These are phyloP conservation scores for Ustilago hordei DNA, from an alignment of 1,284 basidiomycete species.

Conservation along the genomic window DNA sequence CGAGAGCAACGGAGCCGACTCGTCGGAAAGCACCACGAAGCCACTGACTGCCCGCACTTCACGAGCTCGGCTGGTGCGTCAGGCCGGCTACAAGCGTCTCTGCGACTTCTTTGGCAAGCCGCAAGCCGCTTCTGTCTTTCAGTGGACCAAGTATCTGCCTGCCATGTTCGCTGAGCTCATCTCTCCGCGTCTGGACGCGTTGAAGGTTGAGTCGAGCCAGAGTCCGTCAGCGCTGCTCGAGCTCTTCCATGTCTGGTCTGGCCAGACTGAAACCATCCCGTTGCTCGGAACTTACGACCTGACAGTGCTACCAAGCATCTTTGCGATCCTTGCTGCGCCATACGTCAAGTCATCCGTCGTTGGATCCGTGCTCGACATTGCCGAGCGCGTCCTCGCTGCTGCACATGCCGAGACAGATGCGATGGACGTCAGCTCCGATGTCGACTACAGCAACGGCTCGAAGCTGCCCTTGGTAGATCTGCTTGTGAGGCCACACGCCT, in stretches of 20 bases:
- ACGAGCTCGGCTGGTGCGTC: constrained; percentile 75
- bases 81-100: constrained; percentile 85
- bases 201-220: constrained; percentile 90
- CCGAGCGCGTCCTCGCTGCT: constrained; percentile 78
- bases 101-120: constrained; percentile 83
- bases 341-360: constrained; percentile 90
- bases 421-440: constrained; percentile 27
- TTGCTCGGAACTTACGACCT: constrained; percentile 81
- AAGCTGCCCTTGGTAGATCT: constrained; percentile 28
- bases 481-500: constrained; percentile 82
- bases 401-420: constrained; percentile 26
- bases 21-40: constrained; percentile 3
- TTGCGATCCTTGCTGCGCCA: constrained; percentile 81
- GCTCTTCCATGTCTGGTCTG: constrained; percentile 84
- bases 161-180: constrained; percentile 80
- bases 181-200: constrained; percentile 80
- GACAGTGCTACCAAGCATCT: constrained; percentile 80
- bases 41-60: constrained; percentile 39
- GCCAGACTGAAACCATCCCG: constrained; percentile 74
- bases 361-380: constrained; percentile 84
- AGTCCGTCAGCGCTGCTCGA: constrained; percentile 89
- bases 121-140: constrained; percentile 73
- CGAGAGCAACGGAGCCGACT: constrained; percentile 17
- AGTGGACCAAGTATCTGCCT: constrained; percentile 80
- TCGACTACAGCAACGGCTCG: constrained; percentile 25